Evolutionary conservation across 805 yeast species (phyloP).

Genomic region (Candida nitratophila): DNA sequence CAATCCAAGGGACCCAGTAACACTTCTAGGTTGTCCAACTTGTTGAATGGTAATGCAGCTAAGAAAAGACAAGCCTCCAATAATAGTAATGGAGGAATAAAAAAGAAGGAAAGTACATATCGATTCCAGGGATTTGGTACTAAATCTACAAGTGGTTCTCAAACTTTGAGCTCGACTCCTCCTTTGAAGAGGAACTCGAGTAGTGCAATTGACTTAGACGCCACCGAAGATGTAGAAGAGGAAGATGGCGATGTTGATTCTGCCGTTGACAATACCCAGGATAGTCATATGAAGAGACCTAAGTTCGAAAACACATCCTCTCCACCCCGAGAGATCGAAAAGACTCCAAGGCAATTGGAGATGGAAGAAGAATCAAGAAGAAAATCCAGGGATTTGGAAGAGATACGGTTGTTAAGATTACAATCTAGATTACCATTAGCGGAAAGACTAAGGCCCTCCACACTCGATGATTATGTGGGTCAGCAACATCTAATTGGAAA

Average conservation of each 20-base stretch:
- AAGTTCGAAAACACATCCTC: background rate
- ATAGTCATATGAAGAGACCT: background rate
- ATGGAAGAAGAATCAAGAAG: background rate
- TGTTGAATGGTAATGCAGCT: background rate
- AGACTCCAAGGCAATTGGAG: background rate
- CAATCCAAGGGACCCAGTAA: background rate
- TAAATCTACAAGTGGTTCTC: background rate
- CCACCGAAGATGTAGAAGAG: too few relatives aligned
- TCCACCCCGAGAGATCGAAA: background rate
- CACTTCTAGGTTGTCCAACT: background rate
- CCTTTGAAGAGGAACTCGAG: background rate
- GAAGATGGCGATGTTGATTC: background rate
- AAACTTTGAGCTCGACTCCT: background rate
- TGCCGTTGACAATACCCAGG: background rate
- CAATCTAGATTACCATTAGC: conserved; percentile 48
- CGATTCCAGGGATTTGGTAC: background rate
- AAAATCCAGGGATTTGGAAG: conserved; percentile 3
- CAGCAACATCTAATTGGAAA: conserved; percentile 70
- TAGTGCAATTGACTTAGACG: background rate
- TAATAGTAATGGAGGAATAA: background rate
- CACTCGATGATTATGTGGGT: conserved; percentile 69
- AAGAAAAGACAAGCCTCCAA: background rate
- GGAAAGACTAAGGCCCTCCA: conserved; percentile 74
- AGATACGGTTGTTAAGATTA: conserved; percentile 12
- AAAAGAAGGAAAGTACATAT: background rate